These are phyloP conservation scores for Nematodospora anomalae DNA, from an alignment of 1,139 yeast genomes.

Conservation along the genomic window DNA sequence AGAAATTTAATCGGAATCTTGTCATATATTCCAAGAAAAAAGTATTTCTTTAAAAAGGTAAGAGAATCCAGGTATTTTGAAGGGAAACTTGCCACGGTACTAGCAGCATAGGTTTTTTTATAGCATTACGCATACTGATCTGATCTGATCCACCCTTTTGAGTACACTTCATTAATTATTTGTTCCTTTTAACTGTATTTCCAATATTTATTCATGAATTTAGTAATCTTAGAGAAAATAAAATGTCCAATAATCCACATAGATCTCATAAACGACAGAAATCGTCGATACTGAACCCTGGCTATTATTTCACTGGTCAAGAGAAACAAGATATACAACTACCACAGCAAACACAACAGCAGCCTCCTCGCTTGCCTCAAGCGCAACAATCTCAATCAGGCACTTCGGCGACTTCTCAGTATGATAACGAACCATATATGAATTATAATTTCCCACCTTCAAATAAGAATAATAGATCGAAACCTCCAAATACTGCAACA, in stretches of 20 bases:
- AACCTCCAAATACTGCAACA: conserved; percentile 1
- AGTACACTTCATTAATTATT: no score
- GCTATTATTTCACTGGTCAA: conserved; percentile 29
- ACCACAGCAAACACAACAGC: conserved; percentile 1
- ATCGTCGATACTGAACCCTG: conserved; percentile 38
- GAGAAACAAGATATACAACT: conserved; percentile 1
- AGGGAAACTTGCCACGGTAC: no score
- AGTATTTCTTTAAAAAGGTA: no score
- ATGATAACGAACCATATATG: conserved; percentile 5
- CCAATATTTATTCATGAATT: conserved; percentile 6
- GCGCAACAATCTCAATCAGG: conserved; percentile 1
- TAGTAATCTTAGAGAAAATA: conserved; percentile 10
- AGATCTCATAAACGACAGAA: conserved; percentile 45
- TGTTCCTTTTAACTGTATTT: no score
- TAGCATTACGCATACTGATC: no score
- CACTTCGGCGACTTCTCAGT: not conserved
- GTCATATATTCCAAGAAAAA: no score
- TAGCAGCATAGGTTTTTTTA: no score
- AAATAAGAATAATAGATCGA: not conserved
- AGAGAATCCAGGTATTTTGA: no score
- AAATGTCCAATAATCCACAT: conserved; percentile 25
- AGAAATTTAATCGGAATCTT: no score
- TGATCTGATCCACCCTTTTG: no score
- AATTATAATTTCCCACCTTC: conserved; percentile 8
- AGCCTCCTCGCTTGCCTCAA: not conserved